A percentile compares a stretch with the other conserved stretches of the same genome.
These are phyloP conservation scores for Diutina sp. DNA, from an alignment of 1,139 yeast species.

Conservation along the genomic window DNA sequence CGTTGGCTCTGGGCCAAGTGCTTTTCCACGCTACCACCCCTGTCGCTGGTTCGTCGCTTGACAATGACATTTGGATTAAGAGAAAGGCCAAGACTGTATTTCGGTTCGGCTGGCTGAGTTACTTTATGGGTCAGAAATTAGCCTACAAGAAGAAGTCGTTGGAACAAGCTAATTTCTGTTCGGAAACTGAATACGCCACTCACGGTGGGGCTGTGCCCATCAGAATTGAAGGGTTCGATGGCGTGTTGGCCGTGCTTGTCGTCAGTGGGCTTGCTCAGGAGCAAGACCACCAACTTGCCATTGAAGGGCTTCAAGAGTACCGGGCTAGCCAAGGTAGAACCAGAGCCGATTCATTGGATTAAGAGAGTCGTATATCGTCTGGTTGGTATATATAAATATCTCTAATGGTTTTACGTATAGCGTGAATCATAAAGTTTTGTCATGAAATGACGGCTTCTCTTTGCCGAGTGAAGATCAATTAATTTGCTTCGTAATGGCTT, in stretches of 20 bases:
- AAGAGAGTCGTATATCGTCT: neutral
- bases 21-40: slow-evolving; percentile 36
- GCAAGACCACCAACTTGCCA: slow-evolving; percentile 32
- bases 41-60: slow-evolving; percentile 27
- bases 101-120: slow-evolving; percentile 41
- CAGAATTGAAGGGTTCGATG: slow-evolving; percentile 27
- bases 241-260: slow-evolving; percentile 42
- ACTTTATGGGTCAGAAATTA: slow-evolving; percentile 38
- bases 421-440: neutral
- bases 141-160: slow-evolving; percentile 15
- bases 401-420: too few relatives aligned
- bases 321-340: neutral
- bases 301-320: slow-evolving; percentile 9
- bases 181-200: slow-evolving; percentile 36
- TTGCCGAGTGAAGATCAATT: neutral
- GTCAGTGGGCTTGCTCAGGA: slow-evolving; percentile 44
- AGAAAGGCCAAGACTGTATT: slow-evolving; percentile 41
- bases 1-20: slow-evolving; percentile 35
- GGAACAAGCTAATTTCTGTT: slow-evolving; percentile 27
- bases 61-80: slow-evolving; percentile 48
- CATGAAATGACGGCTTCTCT: neutral
- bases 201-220: slow-evolving; percentile 59
- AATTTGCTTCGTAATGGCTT: neutral
- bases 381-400: too few relatives aligned
- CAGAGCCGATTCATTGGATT: neutral